Conservation (phyloP, 163 green algal species). For the Chloroidium sp. region DNA sequence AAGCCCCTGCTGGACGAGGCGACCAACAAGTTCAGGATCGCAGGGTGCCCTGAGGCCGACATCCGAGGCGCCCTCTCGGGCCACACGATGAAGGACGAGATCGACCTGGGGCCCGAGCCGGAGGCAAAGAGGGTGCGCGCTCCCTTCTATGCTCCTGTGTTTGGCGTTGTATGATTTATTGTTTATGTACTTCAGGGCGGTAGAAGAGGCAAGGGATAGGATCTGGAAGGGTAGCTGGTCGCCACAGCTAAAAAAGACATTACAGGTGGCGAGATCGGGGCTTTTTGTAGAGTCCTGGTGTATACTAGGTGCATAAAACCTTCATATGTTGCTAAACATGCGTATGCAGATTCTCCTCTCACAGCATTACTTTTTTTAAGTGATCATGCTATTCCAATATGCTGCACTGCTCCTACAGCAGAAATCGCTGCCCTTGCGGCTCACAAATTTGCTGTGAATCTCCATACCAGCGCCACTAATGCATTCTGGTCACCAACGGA, state of each 20-base stretch:
- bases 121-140: background rate
- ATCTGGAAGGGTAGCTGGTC: too few species aligned
- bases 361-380: background rate
- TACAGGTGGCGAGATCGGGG: too few species aligned
- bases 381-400: background rate
- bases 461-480: background rate
- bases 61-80: slow-evolving; percentile 64
- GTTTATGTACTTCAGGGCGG: too few species aligned
- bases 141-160: background rate
- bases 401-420: background rate
- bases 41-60: slow-evolving; percentile 53
- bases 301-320: too few species aligned
- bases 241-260: too few species aligned
- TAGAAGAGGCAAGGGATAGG: too few species aligned
- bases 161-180: too few species aligned
- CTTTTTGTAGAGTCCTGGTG: too few species aligned
- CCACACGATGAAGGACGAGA: slow-evolving; percentile 52
- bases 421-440: background rate
- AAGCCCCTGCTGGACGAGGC: slow-evolving; percentile 49
- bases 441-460: background rate
- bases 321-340: too few species aligned
- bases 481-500: background rate
- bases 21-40: slow-evolving; percentile 52
- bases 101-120: slow-evolving; percentile 37
- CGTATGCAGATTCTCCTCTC: background rate